These are phyloP conservation scores for Globisporangium nodosum DNA, from an alignment of 352 stramenopile species.

Conservation along the genomic window DNA sequence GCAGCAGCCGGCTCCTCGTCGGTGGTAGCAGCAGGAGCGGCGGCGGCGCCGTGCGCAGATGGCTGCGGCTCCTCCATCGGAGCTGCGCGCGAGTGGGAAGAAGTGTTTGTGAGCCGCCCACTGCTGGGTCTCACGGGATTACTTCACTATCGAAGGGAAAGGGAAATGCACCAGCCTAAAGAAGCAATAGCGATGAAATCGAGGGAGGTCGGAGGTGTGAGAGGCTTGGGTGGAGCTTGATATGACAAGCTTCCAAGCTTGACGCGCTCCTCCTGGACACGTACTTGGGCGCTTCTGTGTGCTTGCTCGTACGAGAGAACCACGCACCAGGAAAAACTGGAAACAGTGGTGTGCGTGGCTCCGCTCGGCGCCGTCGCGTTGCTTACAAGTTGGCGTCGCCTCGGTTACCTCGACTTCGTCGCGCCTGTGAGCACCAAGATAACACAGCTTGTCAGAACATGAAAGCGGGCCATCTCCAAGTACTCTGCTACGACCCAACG, in stretches of 20 bases:
- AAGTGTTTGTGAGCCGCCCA: not conserved
- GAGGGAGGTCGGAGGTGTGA: not conserved
- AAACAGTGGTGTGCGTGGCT: not conserved
- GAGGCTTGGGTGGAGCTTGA: too few relatives aligned
- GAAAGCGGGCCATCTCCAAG: constrained; percentile 1
- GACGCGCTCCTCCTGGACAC: too few relatives aligned
- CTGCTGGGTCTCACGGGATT: not conserved
- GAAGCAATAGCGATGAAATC: not conserved
- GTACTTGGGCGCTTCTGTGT: too few relatives aligned
- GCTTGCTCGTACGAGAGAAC: not conserved
- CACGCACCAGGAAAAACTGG: not conserved
- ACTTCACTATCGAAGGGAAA: too few relatives aligned
- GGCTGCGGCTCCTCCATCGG: not conserved
- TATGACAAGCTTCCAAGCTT: not conserved
- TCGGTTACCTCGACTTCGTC: constrained; percentile 46
- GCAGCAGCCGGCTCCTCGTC: not conserved
- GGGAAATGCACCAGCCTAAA: not conserved
- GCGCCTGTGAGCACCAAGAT: constrained; percentile 19
- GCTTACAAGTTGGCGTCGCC: constrained; percentile 14
- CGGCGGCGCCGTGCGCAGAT: too few relatives aligned
- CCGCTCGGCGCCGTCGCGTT: not conserved
- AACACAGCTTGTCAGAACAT: not conserved
- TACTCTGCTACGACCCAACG: not conserved
- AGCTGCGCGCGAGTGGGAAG: not conserved
- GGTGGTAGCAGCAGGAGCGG: not conserved